Percentiles rank a stretch among this genome's conserved stretches.
These are phyloP conservation scores for Teratosphaeria destructans DNA, from an alignment of 2,329 filamentous ascomycete genomes.

Conservation along the genomic window DNA sequence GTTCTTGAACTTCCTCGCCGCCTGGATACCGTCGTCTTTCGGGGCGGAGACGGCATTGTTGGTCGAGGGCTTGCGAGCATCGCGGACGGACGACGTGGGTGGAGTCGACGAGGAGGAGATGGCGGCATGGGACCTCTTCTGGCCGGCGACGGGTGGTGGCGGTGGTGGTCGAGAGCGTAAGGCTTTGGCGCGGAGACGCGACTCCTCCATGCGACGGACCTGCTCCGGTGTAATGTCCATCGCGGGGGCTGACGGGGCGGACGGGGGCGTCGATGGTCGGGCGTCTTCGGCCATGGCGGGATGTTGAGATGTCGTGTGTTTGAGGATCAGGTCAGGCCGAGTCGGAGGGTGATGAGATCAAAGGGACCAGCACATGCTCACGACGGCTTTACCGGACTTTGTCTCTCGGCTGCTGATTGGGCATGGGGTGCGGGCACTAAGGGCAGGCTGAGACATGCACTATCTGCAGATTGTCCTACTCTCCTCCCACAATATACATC, in stretches of 20 bases:
- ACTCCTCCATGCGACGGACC: slow-evolving; percentile 62
- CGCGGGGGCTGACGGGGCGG: slow-evolving; percentile 29
- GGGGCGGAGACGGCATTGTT: slow-evolving; percentile 24
- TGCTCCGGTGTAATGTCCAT: slow-evolving; percentile 50
- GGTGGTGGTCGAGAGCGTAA: slow-evolving; percentile 64
- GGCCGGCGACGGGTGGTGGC: slow-evolving; percentile 44
- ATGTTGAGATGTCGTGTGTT: too few relatives aligned
- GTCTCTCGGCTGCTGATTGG: not conserved
- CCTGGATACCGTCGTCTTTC: slow-evolving; percentile 49
- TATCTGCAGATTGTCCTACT: not conserved
- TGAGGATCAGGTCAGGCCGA: slow-evolving; percentile 1
- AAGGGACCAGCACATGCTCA: not conserved
- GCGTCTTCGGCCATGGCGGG: slow-evolving; percentile 23
- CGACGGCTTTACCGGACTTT: not conserved
- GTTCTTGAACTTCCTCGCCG: slow-evolving; percentile 80
- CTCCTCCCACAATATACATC: not conserved
- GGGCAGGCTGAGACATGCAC: not conserved
- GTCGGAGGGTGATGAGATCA: not conserved
- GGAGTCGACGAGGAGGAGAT: slow-evolving; percentile 33
- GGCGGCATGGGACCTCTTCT: slow-evolving; percentile 61
- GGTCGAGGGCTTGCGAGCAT: slow-evolving; percentile 44
- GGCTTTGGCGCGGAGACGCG: slow-evolving; percentile 78
- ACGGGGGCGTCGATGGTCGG: slow-evolving; percentile 40
- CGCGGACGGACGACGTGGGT: slow-evolving; percentile 48
- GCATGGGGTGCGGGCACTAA: not conserved